Percentiles rank a stretch among this genome's conserved stretches.
These are phyloP conservation scores for Camelina neglecta DNA, from an alignment of 345 rosid species.

Conservation along the genomic window DNA sequence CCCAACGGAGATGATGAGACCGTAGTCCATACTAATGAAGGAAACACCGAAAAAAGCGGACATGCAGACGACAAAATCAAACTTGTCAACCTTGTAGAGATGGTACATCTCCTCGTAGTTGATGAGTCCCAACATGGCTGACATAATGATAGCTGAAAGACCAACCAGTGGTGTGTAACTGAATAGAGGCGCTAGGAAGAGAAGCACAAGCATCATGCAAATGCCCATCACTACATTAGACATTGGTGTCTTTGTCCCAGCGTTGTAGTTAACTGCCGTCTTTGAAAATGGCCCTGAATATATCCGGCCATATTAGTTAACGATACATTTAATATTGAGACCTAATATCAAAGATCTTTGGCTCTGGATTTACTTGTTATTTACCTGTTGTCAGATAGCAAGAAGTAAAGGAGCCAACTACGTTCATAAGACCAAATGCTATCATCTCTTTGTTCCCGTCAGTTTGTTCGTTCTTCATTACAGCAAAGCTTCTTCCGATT, in stretches of 20 bases:
- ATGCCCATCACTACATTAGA: slow-evolving; percentile 80
- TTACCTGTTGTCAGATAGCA: slow-evolving; percentile 94
- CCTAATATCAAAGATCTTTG: background rate
- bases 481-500: slow-evolving; percentile 85
- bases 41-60: slow-evolving; percentile 78
- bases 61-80: slow-evolving; percentile 82
- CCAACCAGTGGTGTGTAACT: slow-evolving; percentile 90
- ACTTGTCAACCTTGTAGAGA: slow-evolving; percentile 77
- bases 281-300: slow-evolving; percentile 92
- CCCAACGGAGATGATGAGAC: slow-evolving; percentile 80
- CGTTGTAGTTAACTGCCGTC: slow-evolving; percentile 85
- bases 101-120: slow-evolving; percentile 63
- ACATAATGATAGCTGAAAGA: slow-evolving; percentile 85
- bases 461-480: slow-evolving; percentile 71
- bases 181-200: slow-evolving; percentile 80
- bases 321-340: background rate
- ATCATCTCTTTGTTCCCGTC: slow-evolving; percentile 96
- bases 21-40: slow-evolving; percentile 81
- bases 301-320: background rate
- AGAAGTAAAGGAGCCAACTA: slow-evolving; percentile 81
- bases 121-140: slow-evolving; percentile 89
- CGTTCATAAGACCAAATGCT: slow-evolving; percentile 92
- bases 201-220: slow-evolving; percentile 82
- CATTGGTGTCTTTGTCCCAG: slow-evolving; percentile 76
- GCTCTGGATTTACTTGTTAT: background rate